A percentile compares a stretch with the other conserved stretches of the same genome.
phyloP scores from a whole-genome alignment of 2,329 filamentous ascomycete species.

The Taxawa tesnikishii region DNA sequence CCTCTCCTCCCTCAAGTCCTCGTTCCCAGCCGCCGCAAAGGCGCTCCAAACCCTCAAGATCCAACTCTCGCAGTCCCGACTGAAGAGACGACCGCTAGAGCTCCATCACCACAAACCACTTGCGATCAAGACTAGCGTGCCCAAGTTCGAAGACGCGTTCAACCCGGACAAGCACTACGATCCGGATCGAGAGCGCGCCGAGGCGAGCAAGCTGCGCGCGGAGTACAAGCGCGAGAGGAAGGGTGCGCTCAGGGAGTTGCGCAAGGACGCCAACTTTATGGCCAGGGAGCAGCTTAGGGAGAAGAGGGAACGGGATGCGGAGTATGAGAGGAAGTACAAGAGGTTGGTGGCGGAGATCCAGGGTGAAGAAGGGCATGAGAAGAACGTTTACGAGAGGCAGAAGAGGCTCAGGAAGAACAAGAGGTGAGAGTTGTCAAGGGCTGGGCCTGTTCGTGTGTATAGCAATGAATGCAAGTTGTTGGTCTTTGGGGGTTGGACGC shows the following conservation, averaged over 20 bases:
- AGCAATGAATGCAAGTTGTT: no score
- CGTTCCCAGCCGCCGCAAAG: conserved; percentile 21
- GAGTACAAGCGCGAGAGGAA: conserved; percentile 95
- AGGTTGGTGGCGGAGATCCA: conserved; percentile 89
- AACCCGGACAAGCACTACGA: conserved; percentile 97
- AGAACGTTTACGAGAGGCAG: conserved; percentile 82
- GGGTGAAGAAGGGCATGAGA: conserved; percentile 76
- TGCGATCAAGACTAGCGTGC: conserved; percentile 75
- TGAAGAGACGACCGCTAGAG: conserved; percentile 64
- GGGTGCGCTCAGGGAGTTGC: conserved; percentile 82
- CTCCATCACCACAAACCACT: conserved; percentile 83
- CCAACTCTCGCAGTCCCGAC: conserved; percentile 48
- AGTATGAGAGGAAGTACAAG: conserved; percentile 95
- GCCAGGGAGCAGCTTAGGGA: conserved; percentile 77
- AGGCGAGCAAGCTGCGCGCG: conserved; percentile 69
- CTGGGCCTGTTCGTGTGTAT: no score
- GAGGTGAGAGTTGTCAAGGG: no score
- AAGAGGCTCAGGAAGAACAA: conserved; percentile 61
- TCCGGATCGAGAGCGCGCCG: conserved; percentile 78
- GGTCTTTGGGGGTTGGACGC: no score
- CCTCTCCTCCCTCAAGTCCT: conserved; percentile 18
- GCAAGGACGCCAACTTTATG: conserved; percentile 92
- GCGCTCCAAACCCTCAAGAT: conserved; percentile 51
- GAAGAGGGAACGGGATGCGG: conserved; percentile 87
- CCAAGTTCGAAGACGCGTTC: conserved; percentile 93